A percentile compares a stretch with the other conserved stretches of the same genome.
Evolutionary conservation across 176 grass and related monocot genomes (phyloP).

Genomic region (Ampelocalamus luodianensis): DNA sequence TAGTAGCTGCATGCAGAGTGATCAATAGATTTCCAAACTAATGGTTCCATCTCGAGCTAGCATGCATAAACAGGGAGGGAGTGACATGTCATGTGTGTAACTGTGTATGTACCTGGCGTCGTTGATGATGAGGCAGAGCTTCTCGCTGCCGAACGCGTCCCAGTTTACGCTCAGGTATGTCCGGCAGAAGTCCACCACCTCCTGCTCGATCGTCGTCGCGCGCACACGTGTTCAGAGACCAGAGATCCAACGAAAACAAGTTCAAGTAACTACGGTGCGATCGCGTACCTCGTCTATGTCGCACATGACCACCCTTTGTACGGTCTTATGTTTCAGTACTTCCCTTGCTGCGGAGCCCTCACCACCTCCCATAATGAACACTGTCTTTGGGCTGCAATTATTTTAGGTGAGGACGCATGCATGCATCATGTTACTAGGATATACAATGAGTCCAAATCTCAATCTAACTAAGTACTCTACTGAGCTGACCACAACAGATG

Average conservation of each 20-base stretch:
- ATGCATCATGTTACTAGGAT: too few species aligned
- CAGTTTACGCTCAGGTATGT: constrained; percentile 57
- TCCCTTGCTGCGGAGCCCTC: constrained; percentile 83
- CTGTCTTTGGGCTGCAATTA: constrained; percentile 58
- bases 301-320: constrained; percentile 64
- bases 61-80: background rate
- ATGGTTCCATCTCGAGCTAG: background rate
- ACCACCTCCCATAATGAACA: constrained; percentile 84
- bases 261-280: too few species aligned
- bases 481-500: background rate
- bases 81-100: too few species aligned
- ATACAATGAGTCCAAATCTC: background rate
- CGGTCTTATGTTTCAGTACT: constrained; percentile 55
- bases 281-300: constrained; percentile 67
- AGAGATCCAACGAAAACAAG: too few species aligned
- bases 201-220: constrained; percentile 28
- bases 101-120: constrained; percentile 55
- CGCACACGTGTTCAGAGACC: background rate
- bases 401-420: background rate
- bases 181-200: constrained; percentile 84
- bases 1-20: background rate
- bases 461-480: background rate
- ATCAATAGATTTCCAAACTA: background rate
- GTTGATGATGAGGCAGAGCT: constrained; percentile 78
- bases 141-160: constrained; percentile 58